Conservation (phyloP, 345 rosid species). For the Aurinia saxatilis region DNA sequence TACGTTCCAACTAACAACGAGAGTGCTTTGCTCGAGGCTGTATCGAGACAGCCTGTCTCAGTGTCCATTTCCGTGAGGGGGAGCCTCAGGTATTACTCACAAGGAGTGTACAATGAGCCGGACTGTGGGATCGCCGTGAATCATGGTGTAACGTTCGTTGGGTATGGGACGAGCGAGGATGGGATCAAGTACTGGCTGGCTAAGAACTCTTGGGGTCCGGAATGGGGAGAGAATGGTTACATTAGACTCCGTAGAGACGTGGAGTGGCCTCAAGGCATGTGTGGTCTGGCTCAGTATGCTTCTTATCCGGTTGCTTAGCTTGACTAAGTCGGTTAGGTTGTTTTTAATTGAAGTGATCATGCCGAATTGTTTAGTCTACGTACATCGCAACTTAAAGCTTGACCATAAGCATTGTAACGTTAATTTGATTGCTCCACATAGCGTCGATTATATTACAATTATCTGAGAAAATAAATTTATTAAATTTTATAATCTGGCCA, state of each 20-base stretch:
- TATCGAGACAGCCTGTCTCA: slow-evolving; percentile 40
- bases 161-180: slow-evolving; percentile 27
- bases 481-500: too few species aligned
- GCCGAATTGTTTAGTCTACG: too few species aligned
- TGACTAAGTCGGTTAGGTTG: slow-evolving; percentile 27
- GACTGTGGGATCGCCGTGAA: slow-evolving; percentile 24
- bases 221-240: too few species aligned
- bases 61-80: slow-evolving; percentile 21
- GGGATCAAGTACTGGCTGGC: too few species aligned
- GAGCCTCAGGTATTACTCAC: slow-evolving; percentile 6
- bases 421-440: too few species aligned
- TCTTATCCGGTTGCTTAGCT: too few species aligned
- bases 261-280: slow-evolving; percentile 14
- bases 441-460: too few species aligned
- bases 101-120: slow-evolving; percentile 27
- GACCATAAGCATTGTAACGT: too few species aligned
- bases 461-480: too few species aligned
- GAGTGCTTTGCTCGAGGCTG: slow-evolving; percentile 29
- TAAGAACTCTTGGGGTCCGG: too few species aligned
- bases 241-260: too few species aligned
- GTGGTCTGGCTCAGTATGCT: slow-evolving; percentile 38
- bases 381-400: not conserved
- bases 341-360: too few species aligned
- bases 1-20: slow-evolving; percentile 30
- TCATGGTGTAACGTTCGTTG: slow-evolving; percentile 32